phyloP scores from a whole-genome alignment of 2,329 filamentous ascomycete genomes.

The Torrubiella hemipterigena region DNA sequence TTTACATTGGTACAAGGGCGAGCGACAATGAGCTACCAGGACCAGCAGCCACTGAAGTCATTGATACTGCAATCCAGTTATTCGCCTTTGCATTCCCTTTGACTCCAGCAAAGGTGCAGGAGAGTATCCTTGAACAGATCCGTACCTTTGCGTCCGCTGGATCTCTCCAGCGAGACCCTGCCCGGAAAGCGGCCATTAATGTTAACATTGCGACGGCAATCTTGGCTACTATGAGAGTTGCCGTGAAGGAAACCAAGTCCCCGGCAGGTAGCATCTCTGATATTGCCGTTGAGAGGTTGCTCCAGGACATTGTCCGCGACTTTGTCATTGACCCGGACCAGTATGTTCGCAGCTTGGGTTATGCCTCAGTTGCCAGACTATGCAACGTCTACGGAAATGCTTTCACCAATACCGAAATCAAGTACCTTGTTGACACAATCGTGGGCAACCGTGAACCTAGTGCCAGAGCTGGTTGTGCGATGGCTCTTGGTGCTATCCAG shows the following conservation, averaged over 20 bases:
- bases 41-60: conserved; percentile 81
- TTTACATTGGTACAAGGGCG: conserved; percentile 49
- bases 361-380: conserved; percentile 72
- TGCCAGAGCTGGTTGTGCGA: conserved; percentile 85
- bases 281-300: conserved; percentile 65
- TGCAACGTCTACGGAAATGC: conserved; percentile 76
- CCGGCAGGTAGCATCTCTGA: conserved; percentile 62
- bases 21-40: conserved; percentile 45
- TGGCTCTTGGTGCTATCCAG: conserved; percentile 87
- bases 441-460: conserved; percentile 88
- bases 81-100: conserved; percentile 87
- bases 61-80: conserved; percentile 85
- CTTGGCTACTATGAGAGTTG: conserved; percentile 68
- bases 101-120: conserved; percentile 83
- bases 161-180: conserved; percentile 71
- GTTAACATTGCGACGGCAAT: conserved; percentile 83
- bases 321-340: conserved; percentile 78
- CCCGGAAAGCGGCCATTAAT: conserved; percentile 78
- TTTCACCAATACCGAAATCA: conserved; percentile 84
- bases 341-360: conserved; percentile 74
- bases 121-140: conserved; percentile 90
- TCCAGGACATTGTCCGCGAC: conserved; percentile 61
- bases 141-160: conserved; percentile 77
- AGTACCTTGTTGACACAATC: conserved; percentile 85
- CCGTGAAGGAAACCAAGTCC: conserved; percentile 67